Percentiles rank a stretch among this genome's conserved stretches.
Evolutionary conservation across 1,139 yeast genomes (phyloP).

Genomic region (Suhomyces bribrorum): DNA sequence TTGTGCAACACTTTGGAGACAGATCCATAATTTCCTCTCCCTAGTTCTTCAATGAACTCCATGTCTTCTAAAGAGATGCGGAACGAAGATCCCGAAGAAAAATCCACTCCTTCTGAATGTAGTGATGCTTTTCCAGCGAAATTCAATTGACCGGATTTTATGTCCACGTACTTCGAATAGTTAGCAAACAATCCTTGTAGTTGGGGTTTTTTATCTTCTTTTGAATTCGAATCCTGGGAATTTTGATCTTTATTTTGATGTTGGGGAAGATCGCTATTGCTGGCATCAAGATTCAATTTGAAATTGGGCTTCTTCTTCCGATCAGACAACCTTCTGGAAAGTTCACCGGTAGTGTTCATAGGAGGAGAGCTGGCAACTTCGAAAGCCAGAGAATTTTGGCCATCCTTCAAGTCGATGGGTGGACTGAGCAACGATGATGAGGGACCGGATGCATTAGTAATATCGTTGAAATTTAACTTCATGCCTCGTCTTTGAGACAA

Average conservation of each 20-base stretch:
- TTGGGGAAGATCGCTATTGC: constrained; percentile 17
- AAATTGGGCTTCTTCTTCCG: constrained; percentile 43
- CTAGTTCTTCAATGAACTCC: constrained; percentile 81
- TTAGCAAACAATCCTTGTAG: constrained; percentile 70
- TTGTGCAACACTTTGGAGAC: constrained; percentile 90
- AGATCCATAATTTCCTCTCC: constrained; percentile 94
- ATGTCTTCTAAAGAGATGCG: constrained; percentile 84
- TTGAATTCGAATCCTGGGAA: neutral
- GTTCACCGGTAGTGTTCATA: constrained; percentile 35
- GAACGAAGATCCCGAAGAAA: constrained; percentile 84
- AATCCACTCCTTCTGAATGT: constrained; percentile 89
- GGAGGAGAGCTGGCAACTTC: constrained; percentile 8
- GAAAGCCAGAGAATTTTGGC: neutral
- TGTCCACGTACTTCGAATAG: constrained; percentile 84
- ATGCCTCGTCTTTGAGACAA: constrained; percentile 62
- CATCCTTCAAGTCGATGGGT: constrained; percentile 6
- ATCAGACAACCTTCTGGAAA: constrained; percentile 40
- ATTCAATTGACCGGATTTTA: constrained; percentile 86
- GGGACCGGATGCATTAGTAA: constrained; percentile 17
- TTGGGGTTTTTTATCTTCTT: constrained; percentile 22
- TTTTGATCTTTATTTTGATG: constrained; percentile 5
- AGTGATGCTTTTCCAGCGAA: constrained; percentile 92
- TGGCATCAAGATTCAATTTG: constrained; percentile 33
- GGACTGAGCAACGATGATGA: constrained; percentile 6
- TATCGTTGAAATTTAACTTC: constrained; percentile 45